These are phyloP conservation scores for Trypanosoma conorhini DNA, from an alignment of 208 protist genomes.

Conservation along the genomic window DNA sequence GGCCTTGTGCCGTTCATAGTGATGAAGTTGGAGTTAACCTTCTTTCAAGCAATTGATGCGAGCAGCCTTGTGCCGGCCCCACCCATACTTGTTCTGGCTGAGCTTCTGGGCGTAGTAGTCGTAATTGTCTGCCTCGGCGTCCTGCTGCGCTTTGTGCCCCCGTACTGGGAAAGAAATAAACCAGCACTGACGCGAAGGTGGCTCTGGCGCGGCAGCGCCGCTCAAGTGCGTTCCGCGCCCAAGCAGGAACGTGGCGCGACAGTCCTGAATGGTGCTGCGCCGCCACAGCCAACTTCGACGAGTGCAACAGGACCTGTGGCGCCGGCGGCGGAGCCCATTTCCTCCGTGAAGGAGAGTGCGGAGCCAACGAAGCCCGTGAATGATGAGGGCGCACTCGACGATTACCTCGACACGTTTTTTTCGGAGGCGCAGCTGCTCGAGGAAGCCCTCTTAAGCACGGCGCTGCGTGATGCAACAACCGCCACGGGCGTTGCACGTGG, in stretches of 20 bases:
- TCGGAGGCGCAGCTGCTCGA: conserved; percentile 2
- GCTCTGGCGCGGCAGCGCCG: neutral
- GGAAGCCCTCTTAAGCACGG: conserved; percentile 4
- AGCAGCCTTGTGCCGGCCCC: neutral
- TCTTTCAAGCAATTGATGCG: conserved; percentile 29
- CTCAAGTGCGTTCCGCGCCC: neutral
- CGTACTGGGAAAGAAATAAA: conserved; percentile 4
- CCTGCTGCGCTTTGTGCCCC: conserved; percentile 4
- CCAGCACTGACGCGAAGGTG: neutral
- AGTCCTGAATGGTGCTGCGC: neutral
- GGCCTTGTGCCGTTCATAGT: neutral
- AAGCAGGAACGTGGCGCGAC: neutral
- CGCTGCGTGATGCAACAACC: neutral
- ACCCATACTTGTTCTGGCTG: neutral
- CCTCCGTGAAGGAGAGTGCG: neutral
- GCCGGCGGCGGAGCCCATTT: neutral
- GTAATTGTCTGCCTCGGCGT: conserved; percentile 16
- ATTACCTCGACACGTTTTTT: conserved; percentile 22
- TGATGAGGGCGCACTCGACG: conserved; percentile 9
- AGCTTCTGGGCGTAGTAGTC: conserved; percentile 11
- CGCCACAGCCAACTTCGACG: neutral
- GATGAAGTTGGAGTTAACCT: conserved; percentile 22
- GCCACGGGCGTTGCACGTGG: neutral
- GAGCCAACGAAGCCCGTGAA: neutral
- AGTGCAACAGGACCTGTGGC: neutral